These are phyloP conservation scores for Stygiomarasmius scandens DNA, from an alignment of 1,284 basidiomycete species.

Conservation along the genomic window DNA sequence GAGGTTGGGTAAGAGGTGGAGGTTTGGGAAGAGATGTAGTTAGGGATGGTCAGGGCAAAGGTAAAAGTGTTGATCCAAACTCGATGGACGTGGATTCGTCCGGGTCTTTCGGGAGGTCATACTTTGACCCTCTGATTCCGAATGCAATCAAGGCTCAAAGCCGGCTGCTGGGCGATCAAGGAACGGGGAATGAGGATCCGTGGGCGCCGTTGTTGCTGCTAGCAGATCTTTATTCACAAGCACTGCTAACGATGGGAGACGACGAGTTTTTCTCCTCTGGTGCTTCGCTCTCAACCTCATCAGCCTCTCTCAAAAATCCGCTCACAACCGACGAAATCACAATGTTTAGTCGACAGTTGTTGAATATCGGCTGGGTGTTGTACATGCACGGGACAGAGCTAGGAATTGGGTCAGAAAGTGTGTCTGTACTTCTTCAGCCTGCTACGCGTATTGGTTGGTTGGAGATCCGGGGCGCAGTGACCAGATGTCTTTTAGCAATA, in stretches of 20 bases:
- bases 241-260: slow-evolving; percentile 90
- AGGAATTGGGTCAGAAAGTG: not conserved
- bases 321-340: slow-evolving; percentile 84
- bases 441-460: slow-evolving; percentile 49
- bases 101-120: not conserved
- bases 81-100: slow-evolving; percentile 6
- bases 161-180: slow-evolving; percentile 46
- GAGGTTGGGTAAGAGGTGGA: slow-evolving; percentile 11
- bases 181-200: slow-evolving; percentile 30
- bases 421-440: slow-evolving; percentile 14
- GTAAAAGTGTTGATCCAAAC: not conserved
- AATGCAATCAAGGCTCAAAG: slow-evolving; percentile 27
- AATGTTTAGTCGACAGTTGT: slow-evolving; percentile 66
- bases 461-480: slow-evolving; percentile 70
- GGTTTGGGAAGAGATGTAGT: slow-evolving; percentile 13
- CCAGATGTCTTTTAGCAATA: slow-evolving; percentile 76
- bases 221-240: slow-evolving; percentile 83
- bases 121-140: slow-evolving; percentile 9
- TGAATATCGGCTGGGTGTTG: slow-evolving; percentile 80
- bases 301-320: slow-evolving; percentile 59
- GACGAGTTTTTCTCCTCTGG: slow-evolving; percentile 84
- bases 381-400: slow-evolving; percentile 62
- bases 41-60: not conserved
- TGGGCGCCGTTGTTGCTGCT: slow-evolving; percentile 82
- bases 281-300: not conserved